Evolutionary conservation across 108 stramenopile genomes (phyloP).

Genomic region (Cyclotella choctawhatcheeana): DNA sequence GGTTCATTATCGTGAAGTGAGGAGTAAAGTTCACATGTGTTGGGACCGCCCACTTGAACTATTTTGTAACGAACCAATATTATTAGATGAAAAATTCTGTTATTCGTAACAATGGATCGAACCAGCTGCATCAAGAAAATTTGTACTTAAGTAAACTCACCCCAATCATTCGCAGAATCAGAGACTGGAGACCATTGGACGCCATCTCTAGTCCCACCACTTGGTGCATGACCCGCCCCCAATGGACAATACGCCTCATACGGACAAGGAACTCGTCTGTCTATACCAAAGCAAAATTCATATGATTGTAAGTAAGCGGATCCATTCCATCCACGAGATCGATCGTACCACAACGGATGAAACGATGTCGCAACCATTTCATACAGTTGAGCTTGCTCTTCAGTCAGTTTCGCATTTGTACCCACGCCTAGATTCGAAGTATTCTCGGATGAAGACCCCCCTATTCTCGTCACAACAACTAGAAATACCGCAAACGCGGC

Average conservation of each 20-base stretch:
- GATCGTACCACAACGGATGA: conserved; percentile 17
- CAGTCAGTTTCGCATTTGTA: not conserved
- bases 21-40: conserved; percentile 3
- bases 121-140: not conserved
- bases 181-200: not conserved
- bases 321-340: conserved; percentile 20
- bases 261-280: conserved; percentile 13
- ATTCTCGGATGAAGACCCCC: not conserved
- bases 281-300: conserved; percentile 11
- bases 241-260: conserved; percentile 24
- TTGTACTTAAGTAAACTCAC: not conserved
- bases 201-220: not conserved
- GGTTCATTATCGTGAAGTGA: not conserved
- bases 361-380: not conserved
- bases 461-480: not conserved
- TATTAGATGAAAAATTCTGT: not conserved
- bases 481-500: not conserved
- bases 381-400: conserved; percentile 1
- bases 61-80: not conserved
- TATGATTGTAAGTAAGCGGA: conserved; percentile 8
- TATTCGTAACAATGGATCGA: not conserved
- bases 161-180: not conserved
- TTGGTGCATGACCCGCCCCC: conserved; percentile 13
- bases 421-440: not conserved
- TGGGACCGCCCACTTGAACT: conserved; percentile 7